phyloP scores from a whole-genome alignment of 2,329 filamentous ascomycete species.

The Claviceps cyperi region DNA sequence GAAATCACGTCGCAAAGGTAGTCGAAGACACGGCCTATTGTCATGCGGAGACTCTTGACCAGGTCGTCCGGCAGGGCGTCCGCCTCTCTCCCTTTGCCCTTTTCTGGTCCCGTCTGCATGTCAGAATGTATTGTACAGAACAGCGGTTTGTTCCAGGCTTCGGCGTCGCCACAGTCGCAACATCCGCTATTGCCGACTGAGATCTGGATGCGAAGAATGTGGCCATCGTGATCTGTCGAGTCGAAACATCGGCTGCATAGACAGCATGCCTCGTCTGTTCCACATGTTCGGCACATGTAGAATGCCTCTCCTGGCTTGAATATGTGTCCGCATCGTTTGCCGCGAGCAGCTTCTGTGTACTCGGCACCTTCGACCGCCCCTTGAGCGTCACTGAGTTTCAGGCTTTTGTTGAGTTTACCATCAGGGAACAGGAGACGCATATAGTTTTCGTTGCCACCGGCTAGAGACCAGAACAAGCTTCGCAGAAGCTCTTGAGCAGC shows the following conservation, averaged over 20 bases:
- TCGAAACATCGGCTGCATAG: conserved; percentile 92
- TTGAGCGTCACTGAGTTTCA: conserved; percentile 77
- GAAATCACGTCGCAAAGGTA: conserved; percentile 97
- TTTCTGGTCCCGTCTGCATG: conserved; percentile 30
- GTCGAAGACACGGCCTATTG: conserved; percentile 72
- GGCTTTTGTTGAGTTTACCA: conserved; percentile 47
- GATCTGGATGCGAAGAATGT: conserved; percentile 79
- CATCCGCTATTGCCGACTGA: conserved; percentile 88
- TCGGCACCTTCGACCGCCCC: conserved; percentile 88
- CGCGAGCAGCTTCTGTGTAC: conserved; percentile 80
- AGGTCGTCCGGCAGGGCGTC: conserved; percentile 59
- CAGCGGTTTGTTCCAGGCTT: conserved; percentile 81
- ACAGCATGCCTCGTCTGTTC: conserved; percentile 87
- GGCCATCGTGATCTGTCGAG: conserved; percentile 83
- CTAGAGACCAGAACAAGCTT: conserved; percentile 77
- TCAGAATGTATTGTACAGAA: conserved; percentile 88
- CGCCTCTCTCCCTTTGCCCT: conserved; percentile 47
- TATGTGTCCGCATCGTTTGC: conserved; percentile 92
- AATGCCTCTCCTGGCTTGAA: conserved; percentile 90
- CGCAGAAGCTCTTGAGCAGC: conserved; percentile 60
- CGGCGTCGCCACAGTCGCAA: conserved; percentile 91
- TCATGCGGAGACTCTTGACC: conserved; percentile 64
- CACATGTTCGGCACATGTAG: conserved; percentile 88
- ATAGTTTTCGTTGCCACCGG: conserved; percentile 58
- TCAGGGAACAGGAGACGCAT: conserved; percentile 71